phyloP scores from a whole-genome alignment of 31 red algal species.

The Odonthalia washingtoniensis region DNA sequence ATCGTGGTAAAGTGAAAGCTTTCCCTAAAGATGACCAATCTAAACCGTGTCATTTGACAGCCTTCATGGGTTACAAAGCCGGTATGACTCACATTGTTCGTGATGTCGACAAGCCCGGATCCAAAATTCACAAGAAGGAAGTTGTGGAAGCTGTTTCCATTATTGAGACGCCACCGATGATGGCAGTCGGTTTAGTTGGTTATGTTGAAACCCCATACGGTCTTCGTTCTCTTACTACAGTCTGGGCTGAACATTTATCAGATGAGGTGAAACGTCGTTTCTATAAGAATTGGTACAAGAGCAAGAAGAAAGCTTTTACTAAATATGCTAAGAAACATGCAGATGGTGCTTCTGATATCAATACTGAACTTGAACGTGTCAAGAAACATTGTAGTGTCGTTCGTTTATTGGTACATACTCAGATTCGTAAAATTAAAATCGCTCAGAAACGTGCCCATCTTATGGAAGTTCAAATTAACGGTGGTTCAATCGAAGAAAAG shows the following conservation, averaged over 20 bases:
- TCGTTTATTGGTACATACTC: constrained; percentile 91
- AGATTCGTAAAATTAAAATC: constrained; percentile 93
- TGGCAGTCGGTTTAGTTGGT: constrained; percentile 93
- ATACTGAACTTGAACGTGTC: constrained; percentile 73
- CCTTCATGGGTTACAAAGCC: constrained; percentile 96
- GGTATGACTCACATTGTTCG: constrained; percentile 98
- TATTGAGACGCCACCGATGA: constrained; percentile 92
- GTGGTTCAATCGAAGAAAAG: constrained; percentile 93
- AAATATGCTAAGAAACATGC: constrained; percentile 94
- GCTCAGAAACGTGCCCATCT: constrained; percentile 98
- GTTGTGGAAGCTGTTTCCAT: constrained; percentile 96
- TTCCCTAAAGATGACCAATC: constrained; percentile 96
- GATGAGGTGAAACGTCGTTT: constrained; percentile 96
- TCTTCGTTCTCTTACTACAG: constrained; percentile 92
- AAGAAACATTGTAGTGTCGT: constrained; percentile 93
- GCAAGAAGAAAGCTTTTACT: constrained; percentile 99
- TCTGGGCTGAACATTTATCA: constrained; percentile 97
- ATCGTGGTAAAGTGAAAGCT: constrained; percentile 94
- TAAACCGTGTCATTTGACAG: constrained; percentile 92
- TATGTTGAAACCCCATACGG: constrained; percentile 98
- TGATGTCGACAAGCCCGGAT: constrained; percentile 97
- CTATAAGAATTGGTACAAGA: constrained; percentile 99
- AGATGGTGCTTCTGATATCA: constrained; percentile 75
- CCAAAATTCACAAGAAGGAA: constrained; percentile 98
- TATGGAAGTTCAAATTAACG: constrained; percentile 98